A percentile compares a stretch with the other conserved stretches of the same genome.
Conservation (phyloP, 2,329 filamentous ascomycete species). For the Akanthomyces dipterigenus region DNA sequence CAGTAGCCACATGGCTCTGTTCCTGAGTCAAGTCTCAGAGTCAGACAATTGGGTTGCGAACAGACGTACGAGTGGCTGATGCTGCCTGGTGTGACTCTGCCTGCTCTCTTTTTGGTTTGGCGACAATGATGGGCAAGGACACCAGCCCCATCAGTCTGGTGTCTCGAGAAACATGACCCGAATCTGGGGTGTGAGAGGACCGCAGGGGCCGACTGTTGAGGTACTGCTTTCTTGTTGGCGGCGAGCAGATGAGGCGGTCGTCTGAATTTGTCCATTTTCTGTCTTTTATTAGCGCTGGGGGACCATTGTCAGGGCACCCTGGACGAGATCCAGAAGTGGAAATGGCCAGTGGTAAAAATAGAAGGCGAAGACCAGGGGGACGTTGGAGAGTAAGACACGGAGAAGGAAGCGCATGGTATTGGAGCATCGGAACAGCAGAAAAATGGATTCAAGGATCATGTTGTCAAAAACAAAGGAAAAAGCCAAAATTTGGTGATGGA, state of each 20-base stretch:
- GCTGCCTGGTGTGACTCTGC: background rate
- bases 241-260: too few relatives aligned
- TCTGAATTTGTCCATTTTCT: background rate
- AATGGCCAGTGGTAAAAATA: conserved; percentile 6
- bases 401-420: background rate
- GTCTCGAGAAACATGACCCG: background rate
- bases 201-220: too few relatives aligned
- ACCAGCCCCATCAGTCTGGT: background rate
- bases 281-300: background rate
- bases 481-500: background rate
- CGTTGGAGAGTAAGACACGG: conserved; percentile 8
- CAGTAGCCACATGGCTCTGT: background rate
- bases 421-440: background rate
- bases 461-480: conserved; percentile 1
- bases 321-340: background rate
- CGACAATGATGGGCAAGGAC: background rate
- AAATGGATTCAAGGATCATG: background rate
- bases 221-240: too few relatives aligned
- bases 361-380: background rate
- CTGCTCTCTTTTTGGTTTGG: background rate
- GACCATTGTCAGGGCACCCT: background rate
- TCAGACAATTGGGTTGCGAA: background rate
- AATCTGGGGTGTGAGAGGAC: background rate
- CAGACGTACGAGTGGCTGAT: background rate
- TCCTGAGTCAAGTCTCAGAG: background rate